These are phyloP conservation scores for Pholiota adiposa DNA, from an alignment of 1,284 basidiomycete species.

Conservation along the genomic window DNA sequence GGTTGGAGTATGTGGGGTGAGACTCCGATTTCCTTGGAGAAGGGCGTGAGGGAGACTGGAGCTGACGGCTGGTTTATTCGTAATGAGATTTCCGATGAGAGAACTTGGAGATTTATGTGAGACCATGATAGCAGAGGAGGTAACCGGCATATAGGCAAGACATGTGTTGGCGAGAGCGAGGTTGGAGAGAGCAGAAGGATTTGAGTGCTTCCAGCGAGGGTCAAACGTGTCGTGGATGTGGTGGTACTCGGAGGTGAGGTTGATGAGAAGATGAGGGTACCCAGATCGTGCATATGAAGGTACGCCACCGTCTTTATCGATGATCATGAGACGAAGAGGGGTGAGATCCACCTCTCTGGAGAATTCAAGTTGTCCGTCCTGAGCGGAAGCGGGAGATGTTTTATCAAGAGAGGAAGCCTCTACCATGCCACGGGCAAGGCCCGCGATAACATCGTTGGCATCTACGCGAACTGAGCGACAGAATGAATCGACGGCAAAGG, in stretches of 20 bases:
- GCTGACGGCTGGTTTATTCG: slow-evolving; percentile 96
- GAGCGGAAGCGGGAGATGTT: slow-evolving; percentile 32
- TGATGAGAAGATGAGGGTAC: slow-evolving; percentile 95
- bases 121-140: slow-evolving; percentile 94
- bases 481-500: slow-evolving; percentile 90
- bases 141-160: slow-evolving; percentile 90
- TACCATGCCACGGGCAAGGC: slow-evolving; percentile 88
- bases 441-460: slow-evolving; percentile 90
- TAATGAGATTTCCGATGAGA: slow-evolving; percentile 96
- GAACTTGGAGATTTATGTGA: slow-evolving; percentile 96
- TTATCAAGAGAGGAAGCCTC: slow-evolving; percentile 56
- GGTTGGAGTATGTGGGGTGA: slow-evolving; percentile 92
- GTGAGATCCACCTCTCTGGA: slow-evolving; percentile 74
- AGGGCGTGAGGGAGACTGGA: slow-evolving; percentile 94
- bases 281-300: slow-evolving; percentile 97
- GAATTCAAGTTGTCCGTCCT: slow-evolving; percentile 35
- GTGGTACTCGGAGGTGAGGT: slow-evolving; percentile 86
- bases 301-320: slow-evolving; percentile 96
- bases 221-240: slow-evolving; percentile 91
- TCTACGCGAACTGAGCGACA: slow-evolving; percentile 86
- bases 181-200: slow-evolving; percentile 90
- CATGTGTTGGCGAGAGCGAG: slow-evolving; percentile 89
- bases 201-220: slow-evolving; percentile 74
- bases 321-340: slow-evolving; percentile 95
- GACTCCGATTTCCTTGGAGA: slow-evolving; percentile 81